Conservation (phyloP, 352 stramenopile genomes). For the Pythium vanterpoolii region DNA sequence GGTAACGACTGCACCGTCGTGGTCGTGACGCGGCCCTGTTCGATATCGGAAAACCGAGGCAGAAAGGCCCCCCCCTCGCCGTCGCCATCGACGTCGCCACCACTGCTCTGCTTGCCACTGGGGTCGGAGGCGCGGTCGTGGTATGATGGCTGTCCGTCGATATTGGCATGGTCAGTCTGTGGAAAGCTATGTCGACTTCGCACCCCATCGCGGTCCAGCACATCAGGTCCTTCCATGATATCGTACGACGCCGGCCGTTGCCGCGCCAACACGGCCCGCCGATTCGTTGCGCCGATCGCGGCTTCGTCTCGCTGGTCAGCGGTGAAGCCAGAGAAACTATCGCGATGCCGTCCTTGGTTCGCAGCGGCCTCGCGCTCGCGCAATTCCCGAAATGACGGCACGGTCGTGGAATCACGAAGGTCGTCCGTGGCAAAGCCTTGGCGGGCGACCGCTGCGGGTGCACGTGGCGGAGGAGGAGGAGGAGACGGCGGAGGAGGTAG, state of each 20-base stretch:
- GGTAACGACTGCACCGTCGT: slow-evolving; percentile 25
- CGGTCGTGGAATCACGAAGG: slow-evolving; percentile 14
- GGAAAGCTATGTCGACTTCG: slow-evolving; percentile 6
- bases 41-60: slow-evolving; percentile 44
- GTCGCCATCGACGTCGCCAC: background rate
- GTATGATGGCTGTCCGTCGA: background rate
- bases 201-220: background rate
- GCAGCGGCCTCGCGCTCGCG: slow-evolving; percentile 40
- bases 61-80: background rate
- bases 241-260: slow-evolving; percentile 4
- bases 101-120: background rate
- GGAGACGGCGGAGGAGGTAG: background rate
- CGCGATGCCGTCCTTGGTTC: slow-evolving; percentile 10
- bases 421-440: slow-evolving; percentile 9
- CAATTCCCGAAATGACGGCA: slow-evolving; percentile 63
- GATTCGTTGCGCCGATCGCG: background rate
- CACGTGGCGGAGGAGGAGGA: slow-evolving; percentile 8
- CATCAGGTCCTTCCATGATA: background rate
- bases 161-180: background rate
- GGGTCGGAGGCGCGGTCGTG: background rate
- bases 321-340: slow-evolving; percentile 12
- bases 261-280: background rate
- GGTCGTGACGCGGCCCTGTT: slow-evolving; percentile 29
- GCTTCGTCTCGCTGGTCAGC: slow-evolving; percentile 9
- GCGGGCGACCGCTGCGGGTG: background rate